Base-by-base conservation (phyloP, 208 protist genomes). In the Trypanosoma mega region DNA sequence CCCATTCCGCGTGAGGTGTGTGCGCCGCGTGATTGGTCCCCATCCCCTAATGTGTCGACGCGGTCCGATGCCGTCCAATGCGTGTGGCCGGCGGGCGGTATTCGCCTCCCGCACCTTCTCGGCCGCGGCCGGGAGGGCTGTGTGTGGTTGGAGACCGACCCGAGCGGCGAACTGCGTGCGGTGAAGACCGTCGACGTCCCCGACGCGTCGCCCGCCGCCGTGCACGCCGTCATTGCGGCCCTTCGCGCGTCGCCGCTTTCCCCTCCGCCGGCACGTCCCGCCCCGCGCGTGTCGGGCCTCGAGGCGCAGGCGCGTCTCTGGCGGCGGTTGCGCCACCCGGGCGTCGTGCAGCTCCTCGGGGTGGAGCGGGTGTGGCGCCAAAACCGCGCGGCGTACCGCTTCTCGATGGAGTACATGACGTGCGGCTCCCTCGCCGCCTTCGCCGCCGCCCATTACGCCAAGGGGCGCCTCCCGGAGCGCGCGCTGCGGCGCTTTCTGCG, bases 271-370 rank as follows among this genome's bases (percentile, higher is more conserved):
- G n/a, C n/a, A n/a, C n/a, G n/a, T n/a, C n/a, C n/a, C n/a, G n/a
- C n/a, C n/a, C n/a, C n/a, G n/a, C n/a, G n/a, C n/a, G n/a, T n/a
- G n/a, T n/a, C n/a, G n/a, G 18, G 18, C 6, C 24, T 93, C 20
- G 47, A 63, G 16, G 51, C 55, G 18, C 86, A 94, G 41, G 87
- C 93, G 44, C 68, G 75, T 9, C 82, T 96, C 46, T 69, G 91
- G 70, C 86, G 81, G 52, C 85, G 86, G 45, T 43, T 95, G 9
- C 50, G 76, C 21, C 91, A 96, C 58, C 63, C 59, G 0, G 89
- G 93, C 63, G 52, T 95, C 37, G 85, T 96, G 1, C 48, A 59
- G 37, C 46, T 92, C 11, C 68, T 72, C 34, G 86, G 87, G 21
- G 79, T 91, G 24, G 88, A 95, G 52, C 69, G 63, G 1, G 14